phyloP scores from a whole-genome alignment of 2,329 filamentous ascomycete genomes.

The Alternaria sp. region DNA sequence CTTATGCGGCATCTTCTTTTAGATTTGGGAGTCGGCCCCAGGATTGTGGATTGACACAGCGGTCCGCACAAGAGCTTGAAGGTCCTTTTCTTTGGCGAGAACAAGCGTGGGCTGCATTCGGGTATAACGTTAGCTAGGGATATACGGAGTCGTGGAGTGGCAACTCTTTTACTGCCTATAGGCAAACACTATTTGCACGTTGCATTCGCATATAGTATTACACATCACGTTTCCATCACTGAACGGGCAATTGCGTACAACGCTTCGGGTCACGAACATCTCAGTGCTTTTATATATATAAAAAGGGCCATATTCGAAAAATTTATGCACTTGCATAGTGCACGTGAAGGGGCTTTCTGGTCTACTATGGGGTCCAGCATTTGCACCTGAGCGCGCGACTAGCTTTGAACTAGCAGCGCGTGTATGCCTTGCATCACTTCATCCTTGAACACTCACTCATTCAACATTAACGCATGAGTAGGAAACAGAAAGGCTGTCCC shows the following conservation, averaged over 20 bases:
- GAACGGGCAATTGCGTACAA: too few relatives aligned
- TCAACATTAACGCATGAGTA: not conserved
- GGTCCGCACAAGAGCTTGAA: not conserved
- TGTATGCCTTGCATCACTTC: constrained; percentile 1
- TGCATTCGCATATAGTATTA: not conserved
- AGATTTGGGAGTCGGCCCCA: not conserved
- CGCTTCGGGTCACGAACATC: too few relatives aligned
- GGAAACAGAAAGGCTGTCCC: not conserved
- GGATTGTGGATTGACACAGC: not conserved
- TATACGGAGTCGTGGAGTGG: not conserved
- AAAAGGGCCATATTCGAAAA: too few relatives aligned
- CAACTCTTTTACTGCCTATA: not conserved
- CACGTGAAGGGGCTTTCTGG: too few relatives aligned
- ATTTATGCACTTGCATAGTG: too few relatives aligned
- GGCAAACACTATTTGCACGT: not conserved
- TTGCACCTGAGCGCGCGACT: constrained; percentile 10
- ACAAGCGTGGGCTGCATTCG: not conserved
- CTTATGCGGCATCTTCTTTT: not conserved
- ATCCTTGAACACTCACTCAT: not conserved
- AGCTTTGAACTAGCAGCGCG: not conserved
- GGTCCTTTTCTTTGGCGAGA: not conserved
- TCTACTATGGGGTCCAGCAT: too few relatives aligned
- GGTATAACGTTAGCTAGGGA: not conserved
- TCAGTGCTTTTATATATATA: too few relatives aligned
- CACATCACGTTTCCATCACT: too few relatives aligned